Percentiles rank a stretch among this genome's conserved stretches.
These are phyloP conservation scores for Crepidotus variabilis DNA, from an alignment of 768 basidiomycete species.

Conservation along the genomic window DNA sequence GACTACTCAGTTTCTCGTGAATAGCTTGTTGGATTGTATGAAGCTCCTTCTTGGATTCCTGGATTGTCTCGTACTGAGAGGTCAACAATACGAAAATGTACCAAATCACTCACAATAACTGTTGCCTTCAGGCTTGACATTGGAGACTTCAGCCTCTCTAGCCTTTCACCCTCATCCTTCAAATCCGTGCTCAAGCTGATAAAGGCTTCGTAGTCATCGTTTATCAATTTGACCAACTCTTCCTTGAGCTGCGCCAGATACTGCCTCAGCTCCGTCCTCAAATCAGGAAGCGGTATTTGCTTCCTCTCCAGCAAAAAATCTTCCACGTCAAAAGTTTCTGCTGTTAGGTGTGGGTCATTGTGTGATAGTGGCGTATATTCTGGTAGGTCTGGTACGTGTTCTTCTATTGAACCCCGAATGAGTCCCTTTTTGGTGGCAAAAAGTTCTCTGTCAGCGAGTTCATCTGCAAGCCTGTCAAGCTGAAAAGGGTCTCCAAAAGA, in stretches of 20 bases:
- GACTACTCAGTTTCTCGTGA: constrained; percentile 70
- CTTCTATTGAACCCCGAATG: constrained; percentile 12
- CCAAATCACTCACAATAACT: constrained; percentile 51
- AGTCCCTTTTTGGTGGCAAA: constrained; percentile 9
- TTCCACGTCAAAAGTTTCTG: constrained; percentile 75
- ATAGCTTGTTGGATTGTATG: constrained; percentile 68
- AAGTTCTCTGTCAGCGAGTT: constrained; percentile 56
- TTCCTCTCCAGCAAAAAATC: constrained; percentile 84
- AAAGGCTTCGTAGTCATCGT: constrained; percentile 97
- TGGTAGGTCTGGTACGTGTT: constrained; percentile 47
- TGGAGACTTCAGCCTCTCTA: constrained; percentile 67
- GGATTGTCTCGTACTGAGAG: neutral
- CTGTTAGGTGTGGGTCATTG: constrained; percentile 66
- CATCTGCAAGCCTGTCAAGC: constrained; percentile 70
- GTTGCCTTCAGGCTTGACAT: constrained; percentile 49
- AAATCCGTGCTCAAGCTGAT: constrained; percentile 94
- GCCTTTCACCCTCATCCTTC: constrained; percentile 74
- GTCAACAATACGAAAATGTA: constrained; percentile 20
- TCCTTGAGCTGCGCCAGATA: constrained; percentile 84
- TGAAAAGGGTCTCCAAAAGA: constrained; percentile 52
- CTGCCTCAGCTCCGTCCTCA: constrained; percentile 82
- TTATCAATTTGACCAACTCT: constrained; percentile 92
- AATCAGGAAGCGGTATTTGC: constrained; percentile 81
- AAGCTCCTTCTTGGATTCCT: constrained; percentile 65
- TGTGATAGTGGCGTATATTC: constrained; percentile 75